Evolutionary conservation across 2,329 filamentous ascomycete genomes (phyloP).

Genomic region (Xylariales sp.): DNA sequence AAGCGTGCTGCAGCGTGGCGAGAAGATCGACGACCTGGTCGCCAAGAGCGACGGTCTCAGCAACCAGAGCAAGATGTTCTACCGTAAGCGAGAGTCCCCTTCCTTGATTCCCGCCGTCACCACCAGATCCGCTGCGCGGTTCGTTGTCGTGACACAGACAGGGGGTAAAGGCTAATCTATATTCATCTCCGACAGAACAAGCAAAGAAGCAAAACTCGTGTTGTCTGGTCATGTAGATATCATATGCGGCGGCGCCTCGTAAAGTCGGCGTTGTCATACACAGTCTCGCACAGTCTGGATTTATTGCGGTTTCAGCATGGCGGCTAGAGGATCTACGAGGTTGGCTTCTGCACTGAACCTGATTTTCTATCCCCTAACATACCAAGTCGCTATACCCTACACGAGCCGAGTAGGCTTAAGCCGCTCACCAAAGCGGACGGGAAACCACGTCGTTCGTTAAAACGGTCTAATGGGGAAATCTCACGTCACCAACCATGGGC

Average conservation of each 20-base stretch:
- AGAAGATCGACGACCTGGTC: constrained; percentile 96
- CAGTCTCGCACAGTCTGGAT: constrained; percentile 31
- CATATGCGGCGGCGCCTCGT: constrained; percentile 11
- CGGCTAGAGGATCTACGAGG: constrained; percentile 35
- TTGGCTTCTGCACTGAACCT: constrained; percentile 38
- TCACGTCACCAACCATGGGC: constrained; percentile 20
- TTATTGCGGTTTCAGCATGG: constrained; percentile 43
- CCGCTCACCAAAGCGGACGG: constrained; percentile 15
- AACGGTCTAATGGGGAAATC: constrained; percentile 14
- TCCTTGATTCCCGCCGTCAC: not conserved
- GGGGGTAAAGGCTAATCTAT: constrained; percentile 33
- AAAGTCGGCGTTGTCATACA: constrained; percentile 26
- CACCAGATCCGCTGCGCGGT: not conserved
- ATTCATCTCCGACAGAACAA: constrained; percentile 57
- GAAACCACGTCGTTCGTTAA: constrained; percentile 35
- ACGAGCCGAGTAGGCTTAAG: constrained; percentile 19
- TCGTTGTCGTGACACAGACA: not conserved
- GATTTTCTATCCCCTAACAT: constrained; percentile 40
- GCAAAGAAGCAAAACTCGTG: constrained; percentile 86
- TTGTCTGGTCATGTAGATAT: constrained; percentile 73
- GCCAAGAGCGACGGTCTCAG: constrained; percentile 93
- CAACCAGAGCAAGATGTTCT: constrained; percentile 97
- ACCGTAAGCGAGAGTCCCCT: constrained; percentile 66
- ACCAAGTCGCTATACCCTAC: constrained; percentile 27
- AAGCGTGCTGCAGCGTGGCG: constrained; percentile 85